These are phyloP conservation scores for Yamadazyma dushanensis DNA, from an alignment of 1,139 yeast genomes.

Conservation along the genomic window DNA sequence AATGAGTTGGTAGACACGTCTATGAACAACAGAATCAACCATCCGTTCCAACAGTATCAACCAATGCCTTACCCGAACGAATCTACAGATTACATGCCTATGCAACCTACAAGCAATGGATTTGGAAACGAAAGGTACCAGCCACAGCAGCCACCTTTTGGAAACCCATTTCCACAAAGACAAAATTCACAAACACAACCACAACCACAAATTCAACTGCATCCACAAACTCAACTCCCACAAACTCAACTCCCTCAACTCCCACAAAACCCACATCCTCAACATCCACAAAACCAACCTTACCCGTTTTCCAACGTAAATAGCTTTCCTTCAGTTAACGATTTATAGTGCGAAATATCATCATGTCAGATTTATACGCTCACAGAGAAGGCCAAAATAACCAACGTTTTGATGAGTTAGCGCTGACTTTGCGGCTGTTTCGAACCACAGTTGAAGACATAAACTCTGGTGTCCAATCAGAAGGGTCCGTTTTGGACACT, in stretches of 20 bases:
- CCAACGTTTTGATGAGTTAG: conserved; percentile 45
- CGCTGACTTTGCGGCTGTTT: conserved; percentile 46
- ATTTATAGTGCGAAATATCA: conserved; percentile 12
- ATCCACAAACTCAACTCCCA: conserved; percentile 7
- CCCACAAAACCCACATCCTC: conserved; percentile 4
- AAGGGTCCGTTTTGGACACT: conserved; percentile 52
- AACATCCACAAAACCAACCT: conserved; percentile 23
- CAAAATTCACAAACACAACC: too few relatives aligned
- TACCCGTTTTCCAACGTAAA: conserved; percentile 33
- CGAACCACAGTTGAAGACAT: conserved; percentile 47
- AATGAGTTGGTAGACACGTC: conserved; percentile 65
- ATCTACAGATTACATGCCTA: conserved; percentile 4
- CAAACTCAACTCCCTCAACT: conserved; percentile 1
- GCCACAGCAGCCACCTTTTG: conserved; percentile 4
- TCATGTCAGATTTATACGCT: conserved; percentile 41
- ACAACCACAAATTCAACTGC: conserved; percentile 6
- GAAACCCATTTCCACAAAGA: too few relatives aligned
- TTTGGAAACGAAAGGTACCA: conserved; percentile 14
- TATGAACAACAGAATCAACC: conserved; percentile 25
- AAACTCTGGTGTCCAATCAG: conserved; percentile 44
- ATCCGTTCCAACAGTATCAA: conserved; percentile 1
- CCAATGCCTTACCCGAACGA: not conserved
- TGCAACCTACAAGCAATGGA: conserved; percentile 19
- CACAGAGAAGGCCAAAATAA: conserved; percentile 48
- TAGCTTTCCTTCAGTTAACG: conserved; percentile 31